Evolutionary conservation across 2,329 filamentous ascomycete species (phyloP).

Genomic region (Trichoderma hamatum): DNA sequence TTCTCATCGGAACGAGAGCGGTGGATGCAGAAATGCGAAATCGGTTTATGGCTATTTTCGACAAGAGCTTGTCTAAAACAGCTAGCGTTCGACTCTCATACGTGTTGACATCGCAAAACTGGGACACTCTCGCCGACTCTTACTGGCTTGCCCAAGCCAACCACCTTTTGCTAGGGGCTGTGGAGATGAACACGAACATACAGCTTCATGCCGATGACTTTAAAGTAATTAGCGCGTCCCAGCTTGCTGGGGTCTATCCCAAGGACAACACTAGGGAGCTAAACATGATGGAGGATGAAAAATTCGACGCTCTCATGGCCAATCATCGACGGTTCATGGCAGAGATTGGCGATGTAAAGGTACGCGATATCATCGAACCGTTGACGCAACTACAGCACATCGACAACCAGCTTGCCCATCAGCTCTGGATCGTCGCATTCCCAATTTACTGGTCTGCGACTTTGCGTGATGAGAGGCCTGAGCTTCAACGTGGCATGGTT

Average conservation of each 20-base stretch:
- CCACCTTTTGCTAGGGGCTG: constrained; percentile 85
- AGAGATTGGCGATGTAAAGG: constrained; percentile 82
- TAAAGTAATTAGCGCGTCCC: constrained; percentile 71
- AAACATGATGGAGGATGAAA: constrained; percentile 76
- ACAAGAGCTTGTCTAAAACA: constrained; percentile 89
- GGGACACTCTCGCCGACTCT: constrained; percentile 91
- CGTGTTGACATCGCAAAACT: constrained; percentile 89
- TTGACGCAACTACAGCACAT: constrained; percentile 90
- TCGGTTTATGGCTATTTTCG: constrained; percentile 94
- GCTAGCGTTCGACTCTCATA: constrained; percentile 88
- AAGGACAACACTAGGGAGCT: constrained; percentile 71
- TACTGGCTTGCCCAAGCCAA: constrained; percentile 98
- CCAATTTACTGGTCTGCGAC: constrained; percentile 92
- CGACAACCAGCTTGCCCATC: constrained; percentile 77
- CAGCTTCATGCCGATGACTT: constrained; percentile 86
- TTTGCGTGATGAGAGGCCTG: constrained; percentile 81
- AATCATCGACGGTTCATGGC: constrained; percentile 80
- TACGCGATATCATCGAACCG: constrained; percentile 86
- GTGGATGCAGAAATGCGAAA: constrained; percentile 96
- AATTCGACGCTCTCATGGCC: constrained; percentile 76
- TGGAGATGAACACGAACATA: constrained; percentile 80
- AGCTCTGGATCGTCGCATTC: constrained; percentile 90
- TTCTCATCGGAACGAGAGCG: constrained; percentile 90
- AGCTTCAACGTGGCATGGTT: constrained; percentile 91
- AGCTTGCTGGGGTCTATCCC: constrained; percentile 72